Conservation (phyloP, 148 eudicot genomes). For the Camellia granthamiana region DNA sequence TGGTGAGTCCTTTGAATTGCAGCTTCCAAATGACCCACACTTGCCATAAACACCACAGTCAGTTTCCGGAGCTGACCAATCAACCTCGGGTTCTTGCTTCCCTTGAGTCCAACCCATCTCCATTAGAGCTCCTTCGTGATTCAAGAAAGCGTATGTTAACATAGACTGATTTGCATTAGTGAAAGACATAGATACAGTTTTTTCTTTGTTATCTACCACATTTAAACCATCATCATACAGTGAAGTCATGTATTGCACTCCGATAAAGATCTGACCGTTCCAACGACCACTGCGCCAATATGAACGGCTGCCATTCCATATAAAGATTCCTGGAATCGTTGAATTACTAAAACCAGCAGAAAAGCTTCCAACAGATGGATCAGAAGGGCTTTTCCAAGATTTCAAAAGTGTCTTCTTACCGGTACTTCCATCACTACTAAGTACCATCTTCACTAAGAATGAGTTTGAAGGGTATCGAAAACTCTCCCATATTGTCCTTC, state of each 20-base stretch:
- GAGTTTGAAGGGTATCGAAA: conserved; percentile 18
- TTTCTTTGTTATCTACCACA: conserved; percentile 13
- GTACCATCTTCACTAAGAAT: not conserved
- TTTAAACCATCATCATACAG: not conserved
- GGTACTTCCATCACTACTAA: not conserved
- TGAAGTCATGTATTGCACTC: not conserved
- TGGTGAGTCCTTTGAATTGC: too few relatives aligned
- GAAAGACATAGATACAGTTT: conserved; percentile 11
- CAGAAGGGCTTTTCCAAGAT: conserved; percentile 6
- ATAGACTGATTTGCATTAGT: not conserved
- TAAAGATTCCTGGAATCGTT: conserved; percentile 17
- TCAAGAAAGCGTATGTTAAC: conserved; percentile 12
- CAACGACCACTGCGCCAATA: conserved; percentile 45
- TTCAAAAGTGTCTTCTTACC: conserved; percentile 9
- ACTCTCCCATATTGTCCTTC: conserved; percentile 17
- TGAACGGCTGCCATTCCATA: conserved; percentile 35
- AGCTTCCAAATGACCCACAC: too few relatives aligned
- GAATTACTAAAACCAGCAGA: conserved; percentile 17
- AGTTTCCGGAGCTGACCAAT: conserved; percentile 5
- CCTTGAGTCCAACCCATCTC: conserved; percentile 19
- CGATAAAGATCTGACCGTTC: conserved; percentile 32
- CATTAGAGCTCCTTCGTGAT: conserved; percentile 19
- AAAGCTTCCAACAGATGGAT: conserved; percentile 46
- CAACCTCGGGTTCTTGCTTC: conserved; percentile 20
- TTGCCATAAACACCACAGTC: too few relatives aligned